These are phyloP conservation scores for Cutaneotrichosporon cavernicola DNA, from an alignment of 1,284 basidiomycete genomes.

Conservation along the genomic window DNA sequence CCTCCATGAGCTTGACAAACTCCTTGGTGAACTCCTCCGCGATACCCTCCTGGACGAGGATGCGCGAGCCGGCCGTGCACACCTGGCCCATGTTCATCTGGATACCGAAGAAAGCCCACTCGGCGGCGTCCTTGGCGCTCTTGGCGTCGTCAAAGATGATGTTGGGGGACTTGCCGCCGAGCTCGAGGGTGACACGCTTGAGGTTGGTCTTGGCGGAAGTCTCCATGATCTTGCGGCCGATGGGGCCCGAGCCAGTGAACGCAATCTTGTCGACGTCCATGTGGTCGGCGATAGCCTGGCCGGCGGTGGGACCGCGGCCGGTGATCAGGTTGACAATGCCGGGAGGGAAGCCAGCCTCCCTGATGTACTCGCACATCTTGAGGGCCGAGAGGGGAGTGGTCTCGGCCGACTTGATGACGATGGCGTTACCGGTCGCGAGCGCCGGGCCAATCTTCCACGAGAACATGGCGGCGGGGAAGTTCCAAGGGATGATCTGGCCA, in stretches of 20 bases:
- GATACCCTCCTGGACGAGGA: slow-evolving; percentile 75
- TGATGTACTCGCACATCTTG: slow-evolving; percentile 60
- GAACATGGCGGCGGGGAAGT: slow-evolving; percentile 65
- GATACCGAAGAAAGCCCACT: slow-evolving; percentile 32
- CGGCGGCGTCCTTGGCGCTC: slow-evolving; percentile 24
- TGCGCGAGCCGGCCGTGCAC: slow-evolving; percentile 52
- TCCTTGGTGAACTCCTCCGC: slow-evolving; percentile 74
- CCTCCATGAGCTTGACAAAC: slow-evolving; percentile 64
- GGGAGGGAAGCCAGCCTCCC: slow-evolving; percentile 80
- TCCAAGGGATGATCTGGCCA: slow-evolving; percentile 77
- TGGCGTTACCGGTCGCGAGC: slow-evolving; percentile 61
- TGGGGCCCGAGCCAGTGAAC: slow-evolving; percentile 62
- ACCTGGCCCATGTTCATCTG: slow-evolving; percentile 23
- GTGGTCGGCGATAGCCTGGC: slow-evolving; percentile 64
- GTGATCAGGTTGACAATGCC: slow-evolving; percentile 83
- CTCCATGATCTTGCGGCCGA: slow-evolving; percentile 81
- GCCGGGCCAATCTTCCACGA: slow-evolving; percentile 88
- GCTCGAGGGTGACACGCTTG: slow-evolving; percentile 60
- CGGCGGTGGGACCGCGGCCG: slow-evolving; percentile 61
- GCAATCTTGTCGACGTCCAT: slow-evolving; percentile 67
- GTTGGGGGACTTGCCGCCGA: slow-evolving; percentile 52
- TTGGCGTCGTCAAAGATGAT: slow-evolving; percentile 31
- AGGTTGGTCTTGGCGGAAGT: slow-evolving; percentile 76
- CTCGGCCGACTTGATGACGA: slow-evolving; percentile 58
- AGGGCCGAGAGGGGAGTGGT: slow-evolving; percentile 82